Evolutionary conservation across 2,329 filamentous ascomycete species (phyloP).

Genomic region (Xylariaceae sp.): DNA sequence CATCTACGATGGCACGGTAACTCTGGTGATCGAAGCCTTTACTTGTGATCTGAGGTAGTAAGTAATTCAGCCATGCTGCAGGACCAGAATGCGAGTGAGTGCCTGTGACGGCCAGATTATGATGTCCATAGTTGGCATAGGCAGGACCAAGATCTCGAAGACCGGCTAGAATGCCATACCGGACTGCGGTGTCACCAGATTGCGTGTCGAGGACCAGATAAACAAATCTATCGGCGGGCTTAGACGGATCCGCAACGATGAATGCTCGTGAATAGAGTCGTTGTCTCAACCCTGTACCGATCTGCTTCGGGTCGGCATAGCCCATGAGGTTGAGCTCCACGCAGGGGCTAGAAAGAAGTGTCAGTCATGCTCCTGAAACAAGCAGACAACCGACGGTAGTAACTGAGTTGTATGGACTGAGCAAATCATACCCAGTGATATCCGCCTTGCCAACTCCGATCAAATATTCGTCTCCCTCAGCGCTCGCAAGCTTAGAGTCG

Average conservation of each 20-base stretch:
- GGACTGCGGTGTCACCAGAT: slow-evolving; percentile 81
- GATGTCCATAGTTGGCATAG: slow-evolving; percentile 68
- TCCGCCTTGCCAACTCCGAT: slow-evolving; percentile 54
- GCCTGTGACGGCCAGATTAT: slow-evolving; percentile 84
- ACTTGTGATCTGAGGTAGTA: slow-evolving; percentile 85
- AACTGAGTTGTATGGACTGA: not conserved
- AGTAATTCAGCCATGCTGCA: slow-evolving; percentile 89
- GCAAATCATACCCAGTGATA: slow-evolving; percentile 41
- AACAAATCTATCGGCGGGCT: slow-evolving; percentile 67
- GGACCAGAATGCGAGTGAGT: slow-evolving; percentile 92
- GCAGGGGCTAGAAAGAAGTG: slow-evolving; percentile 52
- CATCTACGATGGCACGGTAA: slow-evolving; percentile 83
- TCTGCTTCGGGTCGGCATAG: slow-evolving; percentile 79
- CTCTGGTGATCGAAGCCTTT: slow-evolving; percentile 82
- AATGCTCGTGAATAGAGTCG: slow-evolving; percentile 85
- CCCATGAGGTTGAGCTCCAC: slow-evolving; percentile 90
- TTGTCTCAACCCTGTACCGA: slow-evolving; percentile 79
- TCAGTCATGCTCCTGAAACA: not conserved
- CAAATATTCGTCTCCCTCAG: slow-evolving; percentile 39
- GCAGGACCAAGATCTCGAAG: slow-evolving; percentile 63
- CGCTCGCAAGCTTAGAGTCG: not conserved
- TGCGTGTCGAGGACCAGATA: slow-evolving; percentile 86
- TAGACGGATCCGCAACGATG: slow-evolving; percentile 66
- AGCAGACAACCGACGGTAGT: not conserved
- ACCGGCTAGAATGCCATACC: slow-evolving; percentile 78